A percentile compares a stretch with the other conserved stretches of the same genome.
phyloP scores from a whole-genome alignment of 306 rosid genomes.

The Ormosia semicastrata region DNA sequence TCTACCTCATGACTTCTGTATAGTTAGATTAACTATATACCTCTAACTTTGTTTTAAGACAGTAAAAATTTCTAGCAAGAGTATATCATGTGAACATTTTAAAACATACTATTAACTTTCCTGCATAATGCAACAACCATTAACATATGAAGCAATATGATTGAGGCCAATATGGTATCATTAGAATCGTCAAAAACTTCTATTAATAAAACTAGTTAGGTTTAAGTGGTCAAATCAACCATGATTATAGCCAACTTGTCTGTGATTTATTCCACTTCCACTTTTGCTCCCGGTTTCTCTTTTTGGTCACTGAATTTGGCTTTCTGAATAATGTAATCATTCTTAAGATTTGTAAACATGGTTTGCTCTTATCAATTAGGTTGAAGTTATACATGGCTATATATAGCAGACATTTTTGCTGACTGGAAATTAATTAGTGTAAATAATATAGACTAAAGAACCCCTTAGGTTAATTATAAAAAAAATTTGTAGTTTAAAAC shows the following conservation, averaged over 20 bases:
- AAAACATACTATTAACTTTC: not conserved
- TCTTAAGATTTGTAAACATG: not conserved
- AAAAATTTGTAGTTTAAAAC: too few relatives aligned
- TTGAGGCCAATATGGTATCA: slow-evolving; percentile 19
- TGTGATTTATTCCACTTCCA: slow-evolving; percentile 29
- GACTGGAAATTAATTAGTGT: not conserved
- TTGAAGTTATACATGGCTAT: not conserved
- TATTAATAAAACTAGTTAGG: slow-evolving; percentile 30
- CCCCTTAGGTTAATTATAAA: not conserved
- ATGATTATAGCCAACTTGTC: slow-evolving; percentile 55
- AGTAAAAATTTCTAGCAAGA: not conserved
- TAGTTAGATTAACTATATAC: not conserved
- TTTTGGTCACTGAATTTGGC: slow-evolving; percentile 15
- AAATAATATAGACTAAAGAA: not conserved
- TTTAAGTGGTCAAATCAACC: slow-evolving; percentile 46
- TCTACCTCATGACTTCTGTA: not conserved
- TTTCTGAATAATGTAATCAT: slow-evolving; percentile 22
- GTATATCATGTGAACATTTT: not conserved
- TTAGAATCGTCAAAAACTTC: slow-evolving; percentile 32
- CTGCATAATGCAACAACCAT: slow-evolving; percentile 2
- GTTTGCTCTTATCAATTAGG: slow-evolving; percentile 4
- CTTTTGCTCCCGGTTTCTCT: slow-evolving; percentile 11
- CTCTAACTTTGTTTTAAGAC: not conserved
- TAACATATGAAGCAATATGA: slow-evolving; percentile 12
- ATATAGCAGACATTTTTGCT: not conserved